Evolutionary conservation across 2,329 filamentous ascomycete genomes (phyloP), one percentile per base, ranked within the genome.

Genomic region (Harringtonia aguacate): DNA sequence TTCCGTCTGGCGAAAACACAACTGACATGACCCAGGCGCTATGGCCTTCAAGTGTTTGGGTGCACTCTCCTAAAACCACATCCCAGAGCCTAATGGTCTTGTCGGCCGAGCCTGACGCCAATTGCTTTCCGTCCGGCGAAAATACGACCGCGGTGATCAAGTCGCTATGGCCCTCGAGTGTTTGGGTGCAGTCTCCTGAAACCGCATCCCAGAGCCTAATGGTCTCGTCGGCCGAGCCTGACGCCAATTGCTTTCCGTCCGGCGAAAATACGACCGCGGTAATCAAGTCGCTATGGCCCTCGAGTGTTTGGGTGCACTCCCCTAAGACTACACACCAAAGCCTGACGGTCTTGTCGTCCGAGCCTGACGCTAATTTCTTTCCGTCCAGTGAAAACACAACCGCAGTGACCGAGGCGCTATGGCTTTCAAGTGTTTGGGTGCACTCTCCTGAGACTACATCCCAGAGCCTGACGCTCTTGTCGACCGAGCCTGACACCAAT

Each of bases 11-110:
- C 14, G 42, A 44, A 29, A 44, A 39, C 18, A n/a, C 36, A 4
- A 44, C 28, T 2, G 36, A 9, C 13, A 8, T n/a, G n/a, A 41
- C 18, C 28, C 18, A 8, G 20, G 14, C 2, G 7, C 9, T n/a
- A 33, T 38, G 34, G 28, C 29, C 29, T 18, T 39, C 6, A 10
- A 39, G 36, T 28, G 29, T 44, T 14, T 33, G 8, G 3, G 12
- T 18, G 28, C 21, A 15, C 27, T 18, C n/a, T 15, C 42, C 30
- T 7, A 36, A 22, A 8, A 36, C 42, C 27, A 21, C 30, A 15
- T 44, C 42, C 42, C 42, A 44, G 36, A 44, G 13, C 8, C 36
- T 30, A 14, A 35, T 4, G 29, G 36, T 39, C 15, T 22, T 10
- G 17, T 43, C 41, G 8, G 4, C 9, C 13, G 30, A 42, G 14